Evolutionary conservation across 2,329 filamentous ascomycete genomes (phyloP).

Genomic region (Aureobasidium namibiae): DNA sequence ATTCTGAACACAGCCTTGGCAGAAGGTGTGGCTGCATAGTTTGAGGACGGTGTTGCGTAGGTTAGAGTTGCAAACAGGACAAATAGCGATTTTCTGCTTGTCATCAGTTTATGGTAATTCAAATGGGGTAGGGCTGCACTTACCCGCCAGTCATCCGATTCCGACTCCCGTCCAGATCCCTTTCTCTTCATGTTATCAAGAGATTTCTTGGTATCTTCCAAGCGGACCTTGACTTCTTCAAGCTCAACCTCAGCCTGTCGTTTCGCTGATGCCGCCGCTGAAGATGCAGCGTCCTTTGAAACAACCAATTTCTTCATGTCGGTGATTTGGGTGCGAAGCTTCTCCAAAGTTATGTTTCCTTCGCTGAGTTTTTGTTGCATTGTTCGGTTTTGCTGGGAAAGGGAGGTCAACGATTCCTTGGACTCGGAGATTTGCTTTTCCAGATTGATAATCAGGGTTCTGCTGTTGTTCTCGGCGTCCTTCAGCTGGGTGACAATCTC

Average conservation of each 20-base stretch:
- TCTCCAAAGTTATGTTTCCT: slow-evolving; percentile 59
- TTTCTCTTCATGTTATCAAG: slow-evolving; percentile 80
- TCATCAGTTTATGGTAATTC: not conserved
- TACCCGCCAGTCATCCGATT: slow-evolving; percentile 80
- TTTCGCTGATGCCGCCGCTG: slow-evolving; percentile 54
- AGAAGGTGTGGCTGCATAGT: slow-evolving; percentile 92
- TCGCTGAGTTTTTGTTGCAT: slow-evolving; percentile 67
- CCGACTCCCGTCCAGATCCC: slow-evolving; percentile 58
- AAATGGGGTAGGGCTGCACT: slow-evolving; percentile 32
- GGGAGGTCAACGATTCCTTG: slow-evolving; percentile 65
- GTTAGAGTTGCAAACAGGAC: slow-evolving; percentile 83
- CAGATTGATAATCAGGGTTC: slow-evolving; percentile 68
- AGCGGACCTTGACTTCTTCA: slow-evolving; percentile 67
- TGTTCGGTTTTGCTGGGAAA: slow-evolving; percentile 64
- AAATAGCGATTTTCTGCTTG: slow-evolving; percentile 66
- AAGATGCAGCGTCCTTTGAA: slow-evolving; percentile 62
- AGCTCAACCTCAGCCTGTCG: slow-evolving; percentile 61
- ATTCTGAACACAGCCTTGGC: slow-evolving; percentile 81
- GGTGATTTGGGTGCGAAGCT: slow-evolving; percentile 63
- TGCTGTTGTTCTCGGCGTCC: slow-evolving; percentile 72
- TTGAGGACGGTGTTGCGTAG: slow-evolving; percentile 93
- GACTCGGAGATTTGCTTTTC: slow-evolving; percentile 86
- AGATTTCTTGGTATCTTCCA: slow-evolving; percentile 73
- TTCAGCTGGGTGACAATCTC: slow-evolving; percentile 93
- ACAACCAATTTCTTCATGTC: slow-evolving; percentile 69